phyloP scores from a whole-genome alignment of 352 stramenopile species.

The Phytophthora idaei region DNA sequence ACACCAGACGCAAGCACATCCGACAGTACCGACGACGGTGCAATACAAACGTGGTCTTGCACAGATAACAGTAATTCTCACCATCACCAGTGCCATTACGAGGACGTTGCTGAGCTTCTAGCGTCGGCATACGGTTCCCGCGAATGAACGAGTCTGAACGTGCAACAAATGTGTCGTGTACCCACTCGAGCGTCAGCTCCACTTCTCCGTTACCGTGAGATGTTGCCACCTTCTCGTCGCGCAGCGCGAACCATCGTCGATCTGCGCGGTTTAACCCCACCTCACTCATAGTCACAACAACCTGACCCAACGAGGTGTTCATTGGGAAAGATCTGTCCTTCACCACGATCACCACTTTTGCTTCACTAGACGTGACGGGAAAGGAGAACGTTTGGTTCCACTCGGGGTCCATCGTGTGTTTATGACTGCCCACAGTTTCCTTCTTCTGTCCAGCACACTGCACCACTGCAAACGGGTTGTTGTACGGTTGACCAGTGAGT shows the following conservation, averaged over 20 bases:
- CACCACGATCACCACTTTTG: constrained; percentile 68
- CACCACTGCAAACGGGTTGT: constrained; percentile 85
- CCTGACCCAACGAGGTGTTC: constrained; percentile 75
- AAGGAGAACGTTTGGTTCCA: constrained; percentile 92
- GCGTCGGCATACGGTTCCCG: constrained; percentile 56
- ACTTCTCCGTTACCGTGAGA: constrained; percentile 82
- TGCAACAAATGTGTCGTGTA: constrained; percentile 90
- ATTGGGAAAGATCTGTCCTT: constrained; percentile 82
- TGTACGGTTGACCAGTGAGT: constrained; percentile 85
- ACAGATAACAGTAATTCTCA: constrained; percentile 82
- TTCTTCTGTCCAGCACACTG: constrained; percentile 87
- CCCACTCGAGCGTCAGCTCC: constrained; percentile 90
- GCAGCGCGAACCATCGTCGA: constrained; percentile 80
- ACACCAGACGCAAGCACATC: constrained; percentile 87
- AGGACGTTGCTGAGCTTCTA: constrained; percentile 35
- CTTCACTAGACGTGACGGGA: constrained; percentile 77
- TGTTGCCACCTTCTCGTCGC: constrained; percentile 67
- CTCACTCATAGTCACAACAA: constrained; percentile 79
- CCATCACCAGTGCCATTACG: constrained; percentile 26
- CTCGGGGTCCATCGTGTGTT: constrained; percentile 90
- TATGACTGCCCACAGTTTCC: constrained; percentile 86
- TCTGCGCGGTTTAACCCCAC: constrained; percentile 82
- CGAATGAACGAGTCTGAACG: constrained; percentile 87
- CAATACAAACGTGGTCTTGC: constrained; percentile 80
- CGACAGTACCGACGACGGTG: constrained; percentile 83